Evolutionary conservation across 331 rosid genomes (phyloP), one percentile per base, ranked within the genome.

Genomic region (Malus hybrid): DNA sequence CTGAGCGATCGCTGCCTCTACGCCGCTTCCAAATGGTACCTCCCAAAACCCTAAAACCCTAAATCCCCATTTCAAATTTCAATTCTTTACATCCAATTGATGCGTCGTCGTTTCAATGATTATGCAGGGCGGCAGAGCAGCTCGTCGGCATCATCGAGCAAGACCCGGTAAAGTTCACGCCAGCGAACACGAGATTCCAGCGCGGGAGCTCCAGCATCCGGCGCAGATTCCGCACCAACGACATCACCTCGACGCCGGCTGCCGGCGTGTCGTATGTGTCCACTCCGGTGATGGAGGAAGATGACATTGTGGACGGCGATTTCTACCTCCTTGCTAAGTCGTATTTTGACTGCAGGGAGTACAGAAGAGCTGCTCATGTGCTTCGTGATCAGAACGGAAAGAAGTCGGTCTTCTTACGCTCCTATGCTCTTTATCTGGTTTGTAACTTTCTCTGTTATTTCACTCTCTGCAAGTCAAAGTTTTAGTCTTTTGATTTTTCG

Each of bases 231-330:
- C 86, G 88, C 7, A 83, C 98, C 1, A 81, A 84, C 50, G 98
- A 93, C 77, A 22, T 83, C 44, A 56, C 74, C 4, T 10, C 80
- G 2, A 93, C 98, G 0, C 98, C 98, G 0, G 73, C 75, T 3
- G 85, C 96, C 3, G 91, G 98, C 16, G 81, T 93, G 22, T 93
- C 96, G 0, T 90, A 93, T 28, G 89, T 90, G 5, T 80, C 93
- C 33, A 93, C 98, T 48, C 98, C 98, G 5, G 88, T 85, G n/a
- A 89, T 93, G 97, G 98, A 93, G 83, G 98, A 93, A 75, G 98
- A 93, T 16, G 96, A 88, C 27, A 73, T 81, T 16, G 87, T 89
- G 14, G 97, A 87, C 72, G 88, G 81, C 34, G 98, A 90, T 70
- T 86, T 86, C 52, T 93, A 90, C 86, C 89, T 90, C 29, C 80